These are phyloP conservation scores for Aspergillus ochraceus DNA, from an alignment of 2,329 filamentous ascomycete species.

Conservation along the genomic window DNA sequence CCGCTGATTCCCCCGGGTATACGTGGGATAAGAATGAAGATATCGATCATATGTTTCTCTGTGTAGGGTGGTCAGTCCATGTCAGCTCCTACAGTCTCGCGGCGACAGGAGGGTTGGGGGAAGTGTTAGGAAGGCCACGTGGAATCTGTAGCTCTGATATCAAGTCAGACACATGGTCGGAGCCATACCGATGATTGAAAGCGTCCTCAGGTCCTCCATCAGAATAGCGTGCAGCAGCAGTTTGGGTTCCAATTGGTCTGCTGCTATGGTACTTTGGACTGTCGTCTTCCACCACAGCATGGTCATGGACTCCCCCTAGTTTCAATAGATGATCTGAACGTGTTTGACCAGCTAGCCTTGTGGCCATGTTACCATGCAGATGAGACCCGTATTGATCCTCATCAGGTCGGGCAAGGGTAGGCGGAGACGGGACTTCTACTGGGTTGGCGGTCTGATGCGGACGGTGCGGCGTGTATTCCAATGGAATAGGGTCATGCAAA, in stretches of 20 bases:
- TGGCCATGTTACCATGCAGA: constrained; percentile 12
- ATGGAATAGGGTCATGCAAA: constrained; percentile 22
- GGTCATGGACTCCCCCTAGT: constrained; percentile 13
- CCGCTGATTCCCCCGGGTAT: constrained; percentile 24
- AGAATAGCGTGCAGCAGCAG: constrained; percentile 16
- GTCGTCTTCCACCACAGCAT: constrained; percentile 12
- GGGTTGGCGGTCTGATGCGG: constrained; percentile 14
- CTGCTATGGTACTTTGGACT: constrained; percentile 3
- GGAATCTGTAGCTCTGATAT: not conserved
- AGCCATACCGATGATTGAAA: constrained; percentile 24
- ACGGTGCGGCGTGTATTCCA: constrained; percentile 21
- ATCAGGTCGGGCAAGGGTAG: constrained; percentile 8
- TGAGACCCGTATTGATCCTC: constrained; percentile 17
- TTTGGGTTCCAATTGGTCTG: constrained; percentile 7
- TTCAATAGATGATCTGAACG: constrained; percentile 12
- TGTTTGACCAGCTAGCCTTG: constrained; percentile 11
- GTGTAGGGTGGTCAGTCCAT: constrained; percentile 18
- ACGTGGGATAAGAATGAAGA: constrained; percentile 22
- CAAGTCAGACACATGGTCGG: not conserved
- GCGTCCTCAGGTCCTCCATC: constrained; percentile 14
- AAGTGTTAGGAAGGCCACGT: not conserved
- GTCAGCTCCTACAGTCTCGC: constrained; percentile 7
- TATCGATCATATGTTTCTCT: constrained; percentile 15
- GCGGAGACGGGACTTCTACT: constrained; percentile 17
- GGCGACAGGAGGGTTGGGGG: not conserved